A percentile compares a stretch with the other conserved stretches of the same genome.
phyloP scores from a whole-genome alignment of 2,329 filamentous ascomycete genomes.

The Fusarium nematophilum region DNA sequence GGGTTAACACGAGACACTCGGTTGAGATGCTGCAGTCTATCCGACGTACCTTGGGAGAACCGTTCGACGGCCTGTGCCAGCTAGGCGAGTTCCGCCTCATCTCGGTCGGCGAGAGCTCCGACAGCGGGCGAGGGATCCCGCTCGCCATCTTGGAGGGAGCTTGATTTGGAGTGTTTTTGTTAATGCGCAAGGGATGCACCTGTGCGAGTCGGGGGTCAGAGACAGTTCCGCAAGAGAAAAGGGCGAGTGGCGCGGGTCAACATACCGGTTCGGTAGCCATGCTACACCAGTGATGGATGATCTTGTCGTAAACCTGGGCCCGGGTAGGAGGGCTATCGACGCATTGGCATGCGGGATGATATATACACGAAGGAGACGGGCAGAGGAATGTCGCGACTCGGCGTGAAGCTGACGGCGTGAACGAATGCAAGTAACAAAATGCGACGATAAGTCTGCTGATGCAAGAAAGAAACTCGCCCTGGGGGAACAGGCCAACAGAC shows the following conservation, averaged over 20 bases:
- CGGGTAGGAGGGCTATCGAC: slow-evolving; percentile 45
- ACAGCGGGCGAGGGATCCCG: slow-evolving; percentile 78
- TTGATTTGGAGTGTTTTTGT: slow-evolving; percentile 70
- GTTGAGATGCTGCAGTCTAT: slow-evolving; percentile 13
- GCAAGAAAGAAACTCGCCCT: slow-evolving; percentile 42
- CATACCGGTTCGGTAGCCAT: slow-evolving; percentile 56
- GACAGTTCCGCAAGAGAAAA: slow-evolving; percentile 33
- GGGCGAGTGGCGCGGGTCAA: slow-evolving; percentile 28
- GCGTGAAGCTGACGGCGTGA: slow-evolving; percentile 25
- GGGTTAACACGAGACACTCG: slow-evolving; percentile 46
- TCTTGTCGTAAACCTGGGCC: slow-evolving; percentile 35
- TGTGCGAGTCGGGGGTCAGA: slow-evolving; percentile 50
- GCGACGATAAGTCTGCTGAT: slow-evolving; percentile 34
- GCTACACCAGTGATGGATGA: slow-evolving; percentile 40
- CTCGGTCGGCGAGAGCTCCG: slow-evolving; percentile 89
- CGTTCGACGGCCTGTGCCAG: slow-evolving; percentile 81
- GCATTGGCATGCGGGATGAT: slow-evolving; percentile 48
- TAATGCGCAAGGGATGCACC: slow-evolving; percentile 84
- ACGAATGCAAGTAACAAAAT: slow-evolving; percentile 43
- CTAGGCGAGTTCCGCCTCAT: slow-evolving; percentile 92
- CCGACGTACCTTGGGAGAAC: slow-evolving; percentile 52
- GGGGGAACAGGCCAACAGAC: slow-evolving; percentile 32
- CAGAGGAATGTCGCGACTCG: slow-evolving; percentile 47
- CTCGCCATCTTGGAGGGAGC: slow-evolving; percentile 73
- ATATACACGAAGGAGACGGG: slow-evolving; percentile 37